Evolutionary conservation across 2,329 filamentous ascomycete species (phyloP).

Genomic region (Hypoxylon sp.): DNA sequence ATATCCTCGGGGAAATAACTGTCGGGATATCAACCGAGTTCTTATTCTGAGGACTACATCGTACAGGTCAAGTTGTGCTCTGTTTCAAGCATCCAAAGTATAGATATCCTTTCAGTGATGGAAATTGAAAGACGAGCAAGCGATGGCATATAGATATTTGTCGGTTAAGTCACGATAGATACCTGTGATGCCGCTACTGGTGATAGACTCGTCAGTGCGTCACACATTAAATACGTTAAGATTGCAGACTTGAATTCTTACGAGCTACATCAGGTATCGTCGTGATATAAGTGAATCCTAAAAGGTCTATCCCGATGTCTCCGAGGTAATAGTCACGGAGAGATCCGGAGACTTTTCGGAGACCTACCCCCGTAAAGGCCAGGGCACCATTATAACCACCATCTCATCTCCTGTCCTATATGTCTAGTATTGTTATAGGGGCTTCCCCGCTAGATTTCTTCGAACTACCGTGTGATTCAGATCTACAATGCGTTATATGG

Average conservation of each 20-base stretch:
- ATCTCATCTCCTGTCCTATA: neutral
- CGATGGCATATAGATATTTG: constrained; percentile 11
- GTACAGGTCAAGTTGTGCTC: neutral
- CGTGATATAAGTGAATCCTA: neutral
- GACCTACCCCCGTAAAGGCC: neutral
- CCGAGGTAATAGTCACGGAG: neutral
- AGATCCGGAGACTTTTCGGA: constrained; percentile 1
- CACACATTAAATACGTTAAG: neutral
- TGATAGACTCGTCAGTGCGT: neutral
- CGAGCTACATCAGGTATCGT: neutral
- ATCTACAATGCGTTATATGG: neutral
- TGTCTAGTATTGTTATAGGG: neutral
- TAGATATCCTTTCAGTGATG: neutral
- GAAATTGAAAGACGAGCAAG: constrained; percentile 5
- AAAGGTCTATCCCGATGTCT: constrained; percentile 2
- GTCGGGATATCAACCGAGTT: neutral
- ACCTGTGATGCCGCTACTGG: neutral
- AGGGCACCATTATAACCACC: neutral
- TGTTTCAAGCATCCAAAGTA: neutral
- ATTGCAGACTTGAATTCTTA: neutral
- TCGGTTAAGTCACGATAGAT: constrained; percentile 8
- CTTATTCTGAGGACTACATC: neutral
- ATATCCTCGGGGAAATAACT: neutral
- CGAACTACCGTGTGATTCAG: neutral
- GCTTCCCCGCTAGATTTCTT: neutral